Percentiles rank a stretch among this genome's conserved stretches.
Conservation (phyloP, 2,329 filamentous ascomycete species). For the Colletotrichum gigasporum region DNA sequence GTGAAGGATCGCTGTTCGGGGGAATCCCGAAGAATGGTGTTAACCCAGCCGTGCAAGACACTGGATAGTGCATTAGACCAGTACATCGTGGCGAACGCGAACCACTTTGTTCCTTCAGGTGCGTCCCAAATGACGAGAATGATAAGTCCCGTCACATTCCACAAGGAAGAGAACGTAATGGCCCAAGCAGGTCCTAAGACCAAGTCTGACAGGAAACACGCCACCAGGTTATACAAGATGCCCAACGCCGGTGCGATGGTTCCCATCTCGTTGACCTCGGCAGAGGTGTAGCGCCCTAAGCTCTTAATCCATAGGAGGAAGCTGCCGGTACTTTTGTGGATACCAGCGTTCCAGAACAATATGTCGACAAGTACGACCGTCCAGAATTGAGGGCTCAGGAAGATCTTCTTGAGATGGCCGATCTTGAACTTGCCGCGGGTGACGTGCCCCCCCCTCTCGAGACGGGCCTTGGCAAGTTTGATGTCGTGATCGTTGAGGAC, state of each 20-base stretch:
- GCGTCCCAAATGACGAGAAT: constrained; percentile 66
- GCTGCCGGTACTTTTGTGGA: constrained; percentile 45
- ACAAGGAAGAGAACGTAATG: constrained; percentile 22
- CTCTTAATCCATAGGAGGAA: constrained; percentile 51
- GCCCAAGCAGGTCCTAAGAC: constrained; percentile 44
- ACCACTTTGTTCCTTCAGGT: constrained; percentile 63
- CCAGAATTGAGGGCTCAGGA: constrained; percentile 51
- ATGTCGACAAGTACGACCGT: constrained; percentile 46
- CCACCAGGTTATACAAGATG: constrained; percentile 19
- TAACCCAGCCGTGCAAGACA: constrained; percentile 28
- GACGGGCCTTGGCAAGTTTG: constrained; percentile 36
- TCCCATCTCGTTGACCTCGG: constrained; percentile 62
- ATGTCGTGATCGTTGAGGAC: constrained; percentile 41
- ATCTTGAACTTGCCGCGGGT: constrained; percentile 47
- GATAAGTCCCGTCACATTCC: constrained; percentile 18
- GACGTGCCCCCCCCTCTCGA: constrained; percentile 52
- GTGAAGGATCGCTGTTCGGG: constrained; percentile 27
- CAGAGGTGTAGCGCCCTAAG: constrained; percentile 51
- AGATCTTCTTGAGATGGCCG: constrained; percentile 43
- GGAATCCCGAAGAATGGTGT: constrained; percentile 24
- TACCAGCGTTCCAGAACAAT: constrained; percentile 59
- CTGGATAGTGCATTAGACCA: constrained; percentile 26
- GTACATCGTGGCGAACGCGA: constrained; percentile 53
- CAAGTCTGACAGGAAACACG: constrained; percentile 26
- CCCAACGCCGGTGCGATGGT: constrained; percentile 24